Base-by-base conservation (phyloP, 2,329 filamentous ascomycete species). In the Colletotrichum noveboracense region DNA sequence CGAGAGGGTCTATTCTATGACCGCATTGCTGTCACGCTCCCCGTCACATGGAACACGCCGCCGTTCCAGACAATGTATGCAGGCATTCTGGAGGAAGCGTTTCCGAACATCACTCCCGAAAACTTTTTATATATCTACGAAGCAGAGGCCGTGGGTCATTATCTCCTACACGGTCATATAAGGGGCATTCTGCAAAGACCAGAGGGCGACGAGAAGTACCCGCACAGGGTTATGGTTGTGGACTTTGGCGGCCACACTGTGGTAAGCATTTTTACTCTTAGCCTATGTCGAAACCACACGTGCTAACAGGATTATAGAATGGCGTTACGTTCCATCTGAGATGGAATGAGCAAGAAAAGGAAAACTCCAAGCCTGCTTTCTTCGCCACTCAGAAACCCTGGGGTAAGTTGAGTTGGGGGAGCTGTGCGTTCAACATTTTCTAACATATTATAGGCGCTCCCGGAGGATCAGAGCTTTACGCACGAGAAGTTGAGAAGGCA, bases 261-360 rank as follows among this genome's bases (percentile, higher is more conserved):
- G 43, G 43, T 52, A 21, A 48, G 43, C 0, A 0, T 21, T 48
- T 13, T 0, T 0, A 48, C 10, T n/a, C 43, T 13, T 13, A 1
- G 43, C n/a, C 0, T 0, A 0, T 43, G 38, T 43, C 43, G n/a
- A 52, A 2, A 52, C n/a, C 1, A 21, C 0, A 0, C 10, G n/a
- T 0, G 43, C n/a, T 52, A 2, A 52, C 43, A 0, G 43, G 3
- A 52, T 7, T 21, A 1, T 3, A 52, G 43, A 52, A 52, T 21
- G 43, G 43, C 6, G n/a, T 52, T 21, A 21, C 43, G 10, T 52
- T 13, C 16, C 43, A 52, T 52, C 6, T 21, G 10, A 52, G 43
- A 52, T 21, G 43, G 43, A 21, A 52, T 21, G 43, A 52, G n/a
- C 43, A 21, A 0, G 43, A 52, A 12, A 21, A 52, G n/a, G 10